Evolutionary conservation across 805 yeast genomes (phyloP).

Genomic region (Hanseniaspora guilliermondii): DNA sequence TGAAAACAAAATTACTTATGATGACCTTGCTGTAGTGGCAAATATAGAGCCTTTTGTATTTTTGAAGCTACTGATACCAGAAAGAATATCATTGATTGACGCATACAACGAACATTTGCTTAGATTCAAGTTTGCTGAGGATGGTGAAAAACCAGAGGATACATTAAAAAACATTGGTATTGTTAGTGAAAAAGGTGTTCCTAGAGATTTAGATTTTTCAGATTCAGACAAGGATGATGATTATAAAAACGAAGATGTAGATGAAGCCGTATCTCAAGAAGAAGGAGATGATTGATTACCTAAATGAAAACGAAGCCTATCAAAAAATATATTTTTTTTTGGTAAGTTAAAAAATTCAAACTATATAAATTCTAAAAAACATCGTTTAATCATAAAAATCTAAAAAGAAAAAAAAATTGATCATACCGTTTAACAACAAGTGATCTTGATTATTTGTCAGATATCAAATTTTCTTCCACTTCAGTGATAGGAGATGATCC

Average conservation of each 20-base stretch:
- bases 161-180: conserved; percentile 6
- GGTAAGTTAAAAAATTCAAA: background rate
- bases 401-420: background rate
- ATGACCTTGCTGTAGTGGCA: conserved; percentile 20
- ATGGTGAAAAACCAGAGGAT: conserved; percentile 15
- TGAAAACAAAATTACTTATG: conserved; percentile 18
- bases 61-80: conserved; percentile 21
- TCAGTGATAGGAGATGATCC: conserved; percentile 30
- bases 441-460: background rate
- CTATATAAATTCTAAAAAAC: no score
- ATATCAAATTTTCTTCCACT: conserved; percentile 19
- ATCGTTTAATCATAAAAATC: background rate
- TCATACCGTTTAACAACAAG: background rate
- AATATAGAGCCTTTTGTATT: conserved; percentile 20
- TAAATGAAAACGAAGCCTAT: background rate
- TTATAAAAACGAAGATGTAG: background rate
- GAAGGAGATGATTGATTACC: conserved; percentile 5
- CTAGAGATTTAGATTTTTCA: conserved; percentile 2
- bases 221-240: background rate
- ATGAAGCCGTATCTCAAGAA: conserved; percentile 3
- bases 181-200: conserved; percentile 9
- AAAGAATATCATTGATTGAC: conserved; percentile 19
- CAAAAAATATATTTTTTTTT: background rate
- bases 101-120: conserved; percentile 23
- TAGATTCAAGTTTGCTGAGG: conserved; percentile 20